These are phyloP conservation scores for Venturia pyrina DNA, from an alignment of 2,329 filamentous ascomycete species.

Conservation along the genomic window DNA sequence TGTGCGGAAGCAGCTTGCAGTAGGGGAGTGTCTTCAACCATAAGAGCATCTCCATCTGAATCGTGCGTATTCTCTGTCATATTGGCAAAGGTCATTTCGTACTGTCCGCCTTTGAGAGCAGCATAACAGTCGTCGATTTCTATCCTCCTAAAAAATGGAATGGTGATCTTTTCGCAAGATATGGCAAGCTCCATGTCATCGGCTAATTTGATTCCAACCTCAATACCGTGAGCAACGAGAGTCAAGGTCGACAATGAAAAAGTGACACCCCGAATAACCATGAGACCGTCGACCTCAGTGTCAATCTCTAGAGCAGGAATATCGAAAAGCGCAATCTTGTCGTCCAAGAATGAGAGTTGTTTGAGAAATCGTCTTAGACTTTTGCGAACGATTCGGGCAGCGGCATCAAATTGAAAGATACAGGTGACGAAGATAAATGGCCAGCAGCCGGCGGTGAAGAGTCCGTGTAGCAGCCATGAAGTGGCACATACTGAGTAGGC, in stretches of 20 bases:
- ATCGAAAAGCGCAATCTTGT: constrained; percentile 40
- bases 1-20: constrained; percentile 30
- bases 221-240: constrained; percentile 41
- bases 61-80: constrained; percentile 27
- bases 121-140: constrained; percentile 43
- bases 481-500: constrained; percentile 38
- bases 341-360: constrained; percentile 40
- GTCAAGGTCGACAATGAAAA: constrained; percentile 41
- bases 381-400: constrained; percentile 27
- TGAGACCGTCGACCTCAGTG: constrained; percentile 41
- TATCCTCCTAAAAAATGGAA: constrained; percentile 40
- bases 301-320: constrained; percentile 45
- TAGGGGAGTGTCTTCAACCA: constrained; percentile 36
- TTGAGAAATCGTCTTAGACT: constrained; percentile 29
- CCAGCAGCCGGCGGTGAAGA: constrained; percentile 34
- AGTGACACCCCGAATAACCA: constrained; percentile 43
- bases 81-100: constrained; percentile 40
- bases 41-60: constrained; percentile 29
- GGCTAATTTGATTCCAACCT: constrained; percentile 42
- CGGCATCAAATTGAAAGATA: constrained; percentile 36
- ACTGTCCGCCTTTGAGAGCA: constrained; percentile 44
- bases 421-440: constrained; percentile 32
- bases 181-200: constrained; percentile 45
- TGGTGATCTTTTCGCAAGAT: constrained; percentile 38
- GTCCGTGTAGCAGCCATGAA: constrained; percentile 41